A percentile compares a stretch with the other conserved stretches of the same genome.
Evolutionary conservation across 805 yeast genomes (phyloP).

Genomic region (Metschnikowia proteae): DNA sequence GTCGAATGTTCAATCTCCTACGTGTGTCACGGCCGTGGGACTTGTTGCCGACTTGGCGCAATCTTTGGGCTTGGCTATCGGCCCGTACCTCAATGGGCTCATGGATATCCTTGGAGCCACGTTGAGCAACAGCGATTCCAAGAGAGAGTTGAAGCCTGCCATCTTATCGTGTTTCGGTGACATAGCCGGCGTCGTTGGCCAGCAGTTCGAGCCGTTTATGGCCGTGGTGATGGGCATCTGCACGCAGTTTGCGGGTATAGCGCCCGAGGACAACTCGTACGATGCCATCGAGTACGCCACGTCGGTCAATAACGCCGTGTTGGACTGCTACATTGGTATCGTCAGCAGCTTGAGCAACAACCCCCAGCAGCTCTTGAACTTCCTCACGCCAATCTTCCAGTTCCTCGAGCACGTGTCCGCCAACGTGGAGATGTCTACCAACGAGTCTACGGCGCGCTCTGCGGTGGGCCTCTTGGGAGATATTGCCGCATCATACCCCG

Average conservation of each 20-base stretch:
- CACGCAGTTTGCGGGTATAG: conserved; percentile 56
- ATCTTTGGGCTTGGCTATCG: conserved; percentile 71
- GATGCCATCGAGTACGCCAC: conserved; percentile 77
- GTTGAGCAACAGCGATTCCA: conserved; percentile 62
- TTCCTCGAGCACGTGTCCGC: conserved; percentile 58
- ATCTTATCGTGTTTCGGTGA: conserved; percentile 94
- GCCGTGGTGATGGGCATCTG: conserved; percentile 78
- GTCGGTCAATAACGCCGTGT: conserved; percentile 76
- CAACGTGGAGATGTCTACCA: conserved; percentile 56
- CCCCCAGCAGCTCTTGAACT: conserved; percentile 63
- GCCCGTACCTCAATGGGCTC: conserved; percentile 72
- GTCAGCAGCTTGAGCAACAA: conserved; percentile 79
- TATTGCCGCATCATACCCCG: conserved; percentile 79
- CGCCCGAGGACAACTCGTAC: conserved; percentile 61
- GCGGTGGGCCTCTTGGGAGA: conserved; percentile 93
- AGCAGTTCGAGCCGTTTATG: conserved; percentile 70
- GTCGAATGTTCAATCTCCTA: conserved; percentile 75
- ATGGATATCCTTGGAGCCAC: conserved; percentile 80
- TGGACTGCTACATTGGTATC: conserved; percentile 94
- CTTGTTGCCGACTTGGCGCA: conserved; percentile 91
- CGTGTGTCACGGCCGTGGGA: conserved; percentile 89
- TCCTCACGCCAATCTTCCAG: conserved; percentile 64
- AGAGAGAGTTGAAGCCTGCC: conserved; percentile 80
- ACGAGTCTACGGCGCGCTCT: conserved; percentile 73
- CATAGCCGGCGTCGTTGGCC: conserved; percentile 84